A percentile compares a stretch with the other conserved stretches of the same genome.
Evolutionary conservation across 2,329 filamentous ascomycete species (phyloP).

Genomic region (Fusarium sp.): DNA sequence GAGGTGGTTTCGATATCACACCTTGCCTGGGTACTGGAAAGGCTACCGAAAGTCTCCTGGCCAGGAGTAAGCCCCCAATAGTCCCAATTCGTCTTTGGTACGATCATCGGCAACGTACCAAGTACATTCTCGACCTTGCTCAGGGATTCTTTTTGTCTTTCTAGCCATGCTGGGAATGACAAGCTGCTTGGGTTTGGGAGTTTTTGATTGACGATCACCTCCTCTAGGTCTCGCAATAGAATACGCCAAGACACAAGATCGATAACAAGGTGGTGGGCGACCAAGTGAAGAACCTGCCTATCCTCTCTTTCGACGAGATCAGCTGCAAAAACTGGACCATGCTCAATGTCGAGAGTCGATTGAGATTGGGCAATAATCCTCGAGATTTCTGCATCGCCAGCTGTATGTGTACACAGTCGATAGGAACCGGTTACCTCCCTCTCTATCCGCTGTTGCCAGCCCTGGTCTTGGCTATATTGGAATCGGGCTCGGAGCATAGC

Average conservation of each 20-base stretch:
- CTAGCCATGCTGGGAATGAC: slow-evolving; percentile 1
- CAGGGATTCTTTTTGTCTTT: neutral
- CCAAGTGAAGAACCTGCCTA: neutral
- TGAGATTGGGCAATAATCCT: neutral
- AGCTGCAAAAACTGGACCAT: slow-evolving; percentile 2
- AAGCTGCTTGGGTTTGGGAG: neutral
- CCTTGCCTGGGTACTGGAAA: neutral
- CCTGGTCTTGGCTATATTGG: neutral
- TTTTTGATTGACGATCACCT: neutral
- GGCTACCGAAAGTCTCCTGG: neutral
- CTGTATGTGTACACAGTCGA: neutral
- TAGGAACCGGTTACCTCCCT: neutral
- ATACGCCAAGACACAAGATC: slow-evolving; percentile 8
- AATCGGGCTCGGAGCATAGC: slow-evolving; percentile 9
- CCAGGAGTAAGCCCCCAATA: slow-evolving; percentile 6
- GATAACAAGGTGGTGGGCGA: slow-evolving; percentile 3
- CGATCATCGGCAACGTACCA: neutral
- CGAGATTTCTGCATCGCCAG: neutral
- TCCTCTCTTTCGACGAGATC: neutral
- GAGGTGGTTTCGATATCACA: neutral
- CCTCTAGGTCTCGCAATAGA: neutral
- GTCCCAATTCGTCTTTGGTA: neutral
- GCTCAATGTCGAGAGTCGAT: neutral
- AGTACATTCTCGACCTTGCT: neutral
- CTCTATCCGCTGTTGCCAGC: slow-evolving; percentile 5